phyloP scores from a whole-genome alignment of 768 basidiomycete genomes.

The Gymnopilus dilepis region DNA sequence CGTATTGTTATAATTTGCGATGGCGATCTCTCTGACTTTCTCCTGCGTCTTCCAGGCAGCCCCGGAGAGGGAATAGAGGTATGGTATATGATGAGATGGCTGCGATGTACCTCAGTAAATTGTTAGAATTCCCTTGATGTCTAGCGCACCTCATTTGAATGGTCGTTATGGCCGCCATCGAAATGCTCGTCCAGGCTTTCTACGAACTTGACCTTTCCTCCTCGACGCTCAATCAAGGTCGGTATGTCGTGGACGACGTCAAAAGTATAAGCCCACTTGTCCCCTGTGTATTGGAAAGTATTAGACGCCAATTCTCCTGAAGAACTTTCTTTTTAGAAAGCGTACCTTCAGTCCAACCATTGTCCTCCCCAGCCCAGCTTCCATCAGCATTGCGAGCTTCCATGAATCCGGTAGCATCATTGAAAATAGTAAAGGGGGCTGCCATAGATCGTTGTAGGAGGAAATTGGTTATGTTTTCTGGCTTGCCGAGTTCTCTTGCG shows the following conservation, averaged over 20 bases:
- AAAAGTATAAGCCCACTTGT: slow-evolving; percentile 74
- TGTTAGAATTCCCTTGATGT: neutral
- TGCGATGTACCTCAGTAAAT: slow-evolving; percentile 26
- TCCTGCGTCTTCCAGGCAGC: slow-evolving; percentile 75
- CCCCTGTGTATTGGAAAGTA: slow-evolving; percentile 33
- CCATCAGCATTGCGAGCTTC: slow-evolving; percentile 75
- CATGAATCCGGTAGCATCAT: slow-evolving; percentile 77
- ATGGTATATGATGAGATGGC: slow-evolving; percentile 89
- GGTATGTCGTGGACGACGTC: slow-evolving; percentile 77
- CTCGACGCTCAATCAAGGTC: slow-evolving; percentile 62
- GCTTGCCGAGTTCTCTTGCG: slow-evolving; percentile 57
- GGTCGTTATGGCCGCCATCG: slow-evolving; percentile 74
- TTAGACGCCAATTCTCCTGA: too few relatives aligned
- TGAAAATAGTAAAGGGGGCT: slow-evolving; percentile 70
- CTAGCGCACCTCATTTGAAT: slow-evolving; percentile 72
- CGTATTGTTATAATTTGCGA: slow-evolving; percentile 67
- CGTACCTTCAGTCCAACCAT: slow-evolving; percentile 82
- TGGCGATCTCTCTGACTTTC: slow-evolving; percentile 70
- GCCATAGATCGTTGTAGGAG: slow-evolving; percentile 61
- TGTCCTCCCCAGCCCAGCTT: slow-evolving; percentile 71
- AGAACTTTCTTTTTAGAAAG: too few relatives aligned
- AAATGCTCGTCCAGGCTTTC: slow-evolving; percentile 66
- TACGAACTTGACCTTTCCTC: slow-evolving; percentile 71
- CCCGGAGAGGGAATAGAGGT: slow-evolving; percentile 76
- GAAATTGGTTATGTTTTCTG: slow-evolving; percentile 47